phyloP scores from a whole-genome alignment of 202 grass and related monocot genomes.

The Carex sylvatica region DNA sequence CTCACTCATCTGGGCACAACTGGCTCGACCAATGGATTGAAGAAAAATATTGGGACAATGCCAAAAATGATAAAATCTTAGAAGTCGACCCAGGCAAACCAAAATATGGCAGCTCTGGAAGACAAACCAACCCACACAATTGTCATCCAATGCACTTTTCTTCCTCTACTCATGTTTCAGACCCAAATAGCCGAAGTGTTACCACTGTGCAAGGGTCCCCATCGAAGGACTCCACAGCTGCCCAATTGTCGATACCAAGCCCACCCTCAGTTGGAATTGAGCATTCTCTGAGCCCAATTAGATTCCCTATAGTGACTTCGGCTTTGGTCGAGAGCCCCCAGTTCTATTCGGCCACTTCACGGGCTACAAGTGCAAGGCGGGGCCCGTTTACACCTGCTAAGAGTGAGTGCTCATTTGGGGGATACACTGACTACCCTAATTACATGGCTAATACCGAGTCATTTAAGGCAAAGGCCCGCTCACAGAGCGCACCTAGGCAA shows the following conservation, averaged over 20 bases:
- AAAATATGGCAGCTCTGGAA: constrained; percentile 36
- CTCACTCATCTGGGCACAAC: constrained; percentile 65
- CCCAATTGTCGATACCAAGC: constrained; percentile 48
- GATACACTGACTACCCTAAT: constrained; percentile 73
- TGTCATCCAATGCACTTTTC: constrained; percentile 42
- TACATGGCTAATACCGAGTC: constrained; percentile 98
- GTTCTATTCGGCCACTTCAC: constrained; percentile 77
- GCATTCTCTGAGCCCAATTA: constrained; percentile 40
- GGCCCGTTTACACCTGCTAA: constrained; percentile 66
- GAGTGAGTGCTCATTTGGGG: constrained; percentile 61
- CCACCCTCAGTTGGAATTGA: constrained; percentile 58
- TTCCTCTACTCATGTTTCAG: constrained; percentile 51
- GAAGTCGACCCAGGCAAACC: constrained; percentile 94
- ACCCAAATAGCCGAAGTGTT: constrained; percentile 72
- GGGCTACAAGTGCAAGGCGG: constrained; percentile 51
- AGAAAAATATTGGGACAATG: constrained; percentile 74
- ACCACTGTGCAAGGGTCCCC: constrained; percentile 64
- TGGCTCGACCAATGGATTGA: constrained; percentile 94
- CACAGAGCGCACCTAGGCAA: constrained; percentile 85
- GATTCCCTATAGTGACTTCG: constrained; percentile 22
- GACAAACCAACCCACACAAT: constrained; percentile 12
- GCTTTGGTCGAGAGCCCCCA: constrained; percentile 69
- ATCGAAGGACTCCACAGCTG: constrained; percentile 64
- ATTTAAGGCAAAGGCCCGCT: constrained; percentile 74
- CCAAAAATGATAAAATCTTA: constrained; percentile 80